Conservation (phyloP, 345 rosid genomes). For the Camelina sativa region DNA sequence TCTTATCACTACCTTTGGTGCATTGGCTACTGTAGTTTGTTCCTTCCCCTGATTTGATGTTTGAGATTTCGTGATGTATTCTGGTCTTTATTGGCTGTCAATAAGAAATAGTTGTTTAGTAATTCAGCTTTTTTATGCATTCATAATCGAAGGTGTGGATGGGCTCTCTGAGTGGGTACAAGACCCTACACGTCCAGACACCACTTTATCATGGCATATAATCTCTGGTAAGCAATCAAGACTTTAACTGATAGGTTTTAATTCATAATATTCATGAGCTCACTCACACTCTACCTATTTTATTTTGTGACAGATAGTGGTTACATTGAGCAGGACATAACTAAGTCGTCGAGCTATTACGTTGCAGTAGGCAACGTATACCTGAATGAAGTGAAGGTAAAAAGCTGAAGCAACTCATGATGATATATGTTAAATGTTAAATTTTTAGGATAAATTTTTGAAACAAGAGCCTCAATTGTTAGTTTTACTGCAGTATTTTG, state of each 20-base stretch:
- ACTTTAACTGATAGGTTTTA: slow-evolving; percentile 19
- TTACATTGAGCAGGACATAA: slow-evolving; percentile 60
- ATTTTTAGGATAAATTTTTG: slow-evolving; percentile 4
- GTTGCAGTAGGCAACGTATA: slow-evolving; percentile 83
- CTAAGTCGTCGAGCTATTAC: slow-evolving; percentile 71
- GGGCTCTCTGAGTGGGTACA: slow-evolving; percentile 83
- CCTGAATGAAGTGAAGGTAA: slow-evolving; percentile 77
- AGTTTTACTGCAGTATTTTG: neutral
- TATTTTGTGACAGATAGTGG: slow-evolving; percentile 65
- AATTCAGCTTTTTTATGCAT: slow-evolving; percentile 35
- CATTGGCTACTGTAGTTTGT: slow-evolving; percentile 1
- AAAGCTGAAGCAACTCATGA: slow-evolving; percentile 13
- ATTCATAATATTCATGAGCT: slow-evolving; percentile 23
- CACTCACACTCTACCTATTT: slow-evolving; percentile 13
- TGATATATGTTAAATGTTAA: neutral
- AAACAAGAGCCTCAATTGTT: neutral
- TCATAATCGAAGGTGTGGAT: slow-evolving; percentile 69
- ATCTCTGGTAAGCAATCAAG: slow-evolving; percentile 60
- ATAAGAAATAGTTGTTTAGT: slow-evolving; percentile 1
- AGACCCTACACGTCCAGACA: slow-evolving; percentile 85
- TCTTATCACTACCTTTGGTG: neutral
- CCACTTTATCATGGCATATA: slow-evolving; percentile 79
- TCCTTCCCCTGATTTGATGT: slow-evolving; percentile 15
- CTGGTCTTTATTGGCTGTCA: neutral
- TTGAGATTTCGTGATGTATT: neutral